A percentile compares a stretch with the other conserved stretches of the same genome.
Conservation (phyloP, 331 rosid species). For the Acacia pycnantha region DNA sequence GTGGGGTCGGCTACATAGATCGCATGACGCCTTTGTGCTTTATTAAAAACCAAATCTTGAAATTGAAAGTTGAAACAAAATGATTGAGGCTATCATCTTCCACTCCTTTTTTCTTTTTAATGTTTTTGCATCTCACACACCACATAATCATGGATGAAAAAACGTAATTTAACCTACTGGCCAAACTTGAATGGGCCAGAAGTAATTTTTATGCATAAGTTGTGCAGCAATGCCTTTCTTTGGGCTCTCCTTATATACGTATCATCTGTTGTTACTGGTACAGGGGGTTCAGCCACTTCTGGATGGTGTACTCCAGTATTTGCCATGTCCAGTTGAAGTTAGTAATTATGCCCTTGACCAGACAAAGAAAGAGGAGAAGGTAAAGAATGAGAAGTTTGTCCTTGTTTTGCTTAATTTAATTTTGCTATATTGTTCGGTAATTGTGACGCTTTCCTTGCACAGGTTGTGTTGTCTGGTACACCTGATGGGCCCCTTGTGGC, state of each 20-base stretch:
- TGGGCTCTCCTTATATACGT: not conserved
- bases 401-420: slow-evolving; percentile 3
- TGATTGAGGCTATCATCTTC: not conserved
- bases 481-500: slow-evolving; percentile 99
- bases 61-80: not conserved
- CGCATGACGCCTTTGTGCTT: no score
- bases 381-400: slow-evolving; percentile 29
- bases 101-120: not conserved
- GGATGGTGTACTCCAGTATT: slow-evolving; percentile 80
- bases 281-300: slow-evolving; percentile 99
- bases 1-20: no score
- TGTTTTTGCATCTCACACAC: not conserved
- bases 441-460: slow-evolving; percentile 26
- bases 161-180: not conserved
- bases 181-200: slow-evolving; percentile 12
- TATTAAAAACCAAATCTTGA: not conserved
- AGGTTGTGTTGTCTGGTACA: slow-evolving; percentile 75
- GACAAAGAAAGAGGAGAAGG: slow-evolving; percentile 87
- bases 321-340: slow-evolving; percentile 97
- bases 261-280: slow-evolving; percentile 36
- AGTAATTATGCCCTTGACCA: slow-evolving; percentile 86
- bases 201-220: slow-evolving; percentile 6
- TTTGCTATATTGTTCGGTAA: slow-evolving; percentile 22
- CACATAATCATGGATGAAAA: not conserved
- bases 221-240: slow-evolving; percentile 17